Evolutionary conservation across 768 basidiomycete genomes (phyloP), one percentile per base, ranked within the genome.

Genomic region (Collybia nuda): DNA sequence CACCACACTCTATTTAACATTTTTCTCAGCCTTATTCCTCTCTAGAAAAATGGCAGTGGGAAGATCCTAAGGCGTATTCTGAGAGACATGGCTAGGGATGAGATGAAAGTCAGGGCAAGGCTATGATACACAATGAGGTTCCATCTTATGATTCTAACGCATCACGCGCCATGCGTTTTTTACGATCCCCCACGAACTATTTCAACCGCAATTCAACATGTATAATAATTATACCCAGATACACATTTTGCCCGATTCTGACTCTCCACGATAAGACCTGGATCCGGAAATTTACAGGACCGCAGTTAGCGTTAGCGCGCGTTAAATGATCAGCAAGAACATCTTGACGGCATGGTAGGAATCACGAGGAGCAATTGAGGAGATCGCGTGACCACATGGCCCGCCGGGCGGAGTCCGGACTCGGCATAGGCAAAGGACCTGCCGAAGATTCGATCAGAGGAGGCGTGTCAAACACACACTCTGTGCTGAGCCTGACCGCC

Each of bases 51-150:
- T 32, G 32, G 32, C 12, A 83, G 79, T 54, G 85, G 85, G 28
- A 82, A 82, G 46, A 60, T 82, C 0, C 62, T 83, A 46, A 69
- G 84, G 11, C 61, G 73, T 11, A 62, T 74, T 19, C 55, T 84
- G 51, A 73, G 79, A 8, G 81, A 82, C 15, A 64, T 72, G 21
- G 80, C 78, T 3, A 76, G 68, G 44, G 22, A 9, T 7, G 46
- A 60, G 28, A 21, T 32, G 1, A 52, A 15, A 23, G 21, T 39
- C 15, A 57, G 52, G 32, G 45, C 56, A 3, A 53, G 51, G 36
- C 26, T 57, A 38, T 57, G 41, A 38, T 11, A 32, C 12, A 14
- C 43, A 43, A 26, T 67, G 62, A 40, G 47, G 7, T 26, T 26
- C 24, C 2, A 47, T 51, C 15, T 32, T n/a, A 22, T 36, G 24